Conservation (phyloP, 768 basidiomycete genomes). For the Tricholoma saponaceum region DNA sequence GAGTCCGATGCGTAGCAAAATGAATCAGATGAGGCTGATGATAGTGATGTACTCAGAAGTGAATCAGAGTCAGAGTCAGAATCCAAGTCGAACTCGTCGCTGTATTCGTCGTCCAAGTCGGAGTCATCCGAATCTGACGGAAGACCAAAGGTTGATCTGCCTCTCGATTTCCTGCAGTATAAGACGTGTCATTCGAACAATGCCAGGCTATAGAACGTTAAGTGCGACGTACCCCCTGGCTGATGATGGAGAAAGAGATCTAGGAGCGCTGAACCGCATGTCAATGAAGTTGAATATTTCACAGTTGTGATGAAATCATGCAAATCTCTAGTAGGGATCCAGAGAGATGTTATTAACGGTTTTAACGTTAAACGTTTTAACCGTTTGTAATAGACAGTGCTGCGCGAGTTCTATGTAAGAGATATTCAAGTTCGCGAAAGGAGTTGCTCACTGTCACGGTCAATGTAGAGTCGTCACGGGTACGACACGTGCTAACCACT, state of each 20-base stretch:
- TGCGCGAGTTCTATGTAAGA: no score
- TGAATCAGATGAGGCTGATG: slow-evolving; percentile 29
- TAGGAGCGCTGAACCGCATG: slow-evolving; percentile 9
- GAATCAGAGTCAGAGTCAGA: slow-evolving; percentile 32
- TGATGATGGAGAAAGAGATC: slow-evolving; percentile 6
- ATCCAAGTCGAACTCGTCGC: slow-evolving; percentile 21
- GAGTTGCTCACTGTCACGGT: no score
- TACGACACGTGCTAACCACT: no score
- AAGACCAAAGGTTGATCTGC: slow-evolving; percentile 51
- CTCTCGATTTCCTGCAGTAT: slow-evolving; percentile 21
- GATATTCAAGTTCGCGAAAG: no score
- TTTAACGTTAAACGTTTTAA: no score
- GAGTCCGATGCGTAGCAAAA: slow-evolving; percentile 41
- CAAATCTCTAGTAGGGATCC: neutral
- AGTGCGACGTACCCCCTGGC: neutral
- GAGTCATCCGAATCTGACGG: slow-evolving; percentile 44
- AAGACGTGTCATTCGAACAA: neutral
- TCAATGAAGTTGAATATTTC: neutral
- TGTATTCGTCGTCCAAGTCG: slow-evolving; percentile 14
- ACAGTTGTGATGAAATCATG: neutral
- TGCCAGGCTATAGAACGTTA: neutral
- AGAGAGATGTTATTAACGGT: no score
- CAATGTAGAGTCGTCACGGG: no score
- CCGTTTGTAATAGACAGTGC: no score
- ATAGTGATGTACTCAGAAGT: slow-evolving; percentile 6